phyloP scores from a whole-genome alignment of 331 rosid genomes.

The Malus hybrid region DNA sequence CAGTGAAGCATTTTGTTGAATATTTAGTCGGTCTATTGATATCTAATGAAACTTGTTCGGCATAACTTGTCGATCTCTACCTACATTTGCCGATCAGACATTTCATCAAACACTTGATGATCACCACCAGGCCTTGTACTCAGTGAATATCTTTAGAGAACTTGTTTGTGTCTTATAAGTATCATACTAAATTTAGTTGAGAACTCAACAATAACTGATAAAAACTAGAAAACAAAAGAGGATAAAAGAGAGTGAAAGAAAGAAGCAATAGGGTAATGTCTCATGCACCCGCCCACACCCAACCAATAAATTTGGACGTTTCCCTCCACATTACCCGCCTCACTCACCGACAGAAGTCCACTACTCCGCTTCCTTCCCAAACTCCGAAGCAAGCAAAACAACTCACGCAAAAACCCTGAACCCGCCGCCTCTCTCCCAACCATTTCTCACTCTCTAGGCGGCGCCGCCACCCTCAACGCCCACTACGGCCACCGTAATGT shows the following conservation, averaged over 20 bases:
- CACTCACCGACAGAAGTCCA: neutral
- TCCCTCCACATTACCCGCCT: slow-evolving; percentile 14
- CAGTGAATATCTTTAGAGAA: no score
- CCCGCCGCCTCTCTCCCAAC: slow-evolving; percentile 13
- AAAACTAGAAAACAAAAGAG: no score
- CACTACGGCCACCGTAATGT: slow-evolving; percentile 24
- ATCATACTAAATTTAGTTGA: no score
- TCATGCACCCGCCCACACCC: neutral
- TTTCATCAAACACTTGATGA: neutral
- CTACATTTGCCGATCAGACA: no score
- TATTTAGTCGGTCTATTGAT: fast-evolving
- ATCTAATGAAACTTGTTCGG: no score
- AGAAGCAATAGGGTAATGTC: neutral
- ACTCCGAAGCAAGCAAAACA: no score
- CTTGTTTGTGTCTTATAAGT: neutral
- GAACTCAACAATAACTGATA: no score
- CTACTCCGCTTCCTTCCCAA: no score
- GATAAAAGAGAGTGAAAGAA: no score
- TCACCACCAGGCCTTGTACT: no score
- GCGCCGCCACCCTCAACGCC: slow-evolving; percentile 16
- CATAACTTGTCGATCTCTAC: neutral
- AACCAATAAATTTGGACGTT: neutral
- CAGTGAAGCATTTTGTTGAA: fast-evolving
- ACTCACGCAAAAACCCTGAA: neutral
- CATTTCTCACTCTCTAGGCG: no score